Conservation (phyloP, 805 yeast genomes). For the Candida argentea region DNA sequence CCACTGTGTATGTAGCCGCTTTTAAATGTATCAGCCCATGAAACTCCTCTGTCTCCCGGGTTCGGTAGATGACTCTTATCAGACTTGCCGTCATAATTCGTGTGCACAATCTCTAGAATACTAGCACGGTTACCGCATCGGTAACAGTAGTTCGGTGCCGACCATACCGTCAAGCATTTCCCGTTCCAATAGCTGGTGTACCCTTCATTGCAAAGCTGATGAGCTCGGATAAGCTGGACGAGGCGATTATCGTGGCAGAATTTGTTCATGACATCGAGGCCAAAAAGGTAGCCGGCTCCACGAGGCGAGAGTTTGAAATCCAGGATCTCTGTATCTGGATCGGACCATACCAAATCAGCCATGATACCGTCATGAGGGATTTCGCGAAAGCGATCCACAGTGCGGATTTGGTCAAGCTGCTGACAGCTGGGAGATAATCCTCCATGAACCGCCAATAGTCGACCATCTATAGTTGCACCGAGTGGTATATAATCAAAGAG, state of each 20-base stretch:
- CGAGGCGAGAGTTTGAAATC: constrained; percentile 87
- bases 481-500: constrained; percentile 84
- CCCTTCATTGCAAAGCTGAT: constrained; percentile 94
- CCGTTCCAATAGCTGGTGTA: constrained; percentile 88
- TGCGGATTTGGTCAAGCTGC: constrained; percentile 81
- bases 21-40: no score
- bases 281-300: constrained; percentile 98
- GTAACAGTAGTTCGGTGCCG: constrained; percentile 96
- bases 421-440: constrained; percentile 94
- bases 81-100: constrained; percentile 28
- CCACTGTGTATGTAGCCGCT: constrained; percentile 3
- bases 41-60: no score
- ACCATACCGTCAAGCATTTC: constrained; percentile 92
- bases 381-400: constrained; percentile 86
- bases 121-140: constrained; percentile 96
- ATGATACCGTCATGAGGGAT: constrained; percentile 99
- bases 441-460: constrained; percentile 92
- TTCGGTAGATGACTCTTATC: constrained; percentile 1
- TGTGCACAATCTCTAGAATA: constrained; percentile 69
- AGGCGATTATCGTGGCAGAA: constrained; percentile 70
- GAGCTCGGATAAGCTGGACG: constrained; percentile 83
- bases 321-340: constrained; percentile 74
- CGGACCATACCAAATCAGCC: constrained; percentile 99
- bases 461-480: constrained; percentile 83
- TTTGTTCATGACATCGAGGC: constrained; percentile 79